Percentiles rank a stretch among this genome's conserved stretches.
These are phyloP conservation scores for Chrysochromulina parva DNA, from an alignment of 78 protist genomes.

Conservation along the genomic window DNA sequence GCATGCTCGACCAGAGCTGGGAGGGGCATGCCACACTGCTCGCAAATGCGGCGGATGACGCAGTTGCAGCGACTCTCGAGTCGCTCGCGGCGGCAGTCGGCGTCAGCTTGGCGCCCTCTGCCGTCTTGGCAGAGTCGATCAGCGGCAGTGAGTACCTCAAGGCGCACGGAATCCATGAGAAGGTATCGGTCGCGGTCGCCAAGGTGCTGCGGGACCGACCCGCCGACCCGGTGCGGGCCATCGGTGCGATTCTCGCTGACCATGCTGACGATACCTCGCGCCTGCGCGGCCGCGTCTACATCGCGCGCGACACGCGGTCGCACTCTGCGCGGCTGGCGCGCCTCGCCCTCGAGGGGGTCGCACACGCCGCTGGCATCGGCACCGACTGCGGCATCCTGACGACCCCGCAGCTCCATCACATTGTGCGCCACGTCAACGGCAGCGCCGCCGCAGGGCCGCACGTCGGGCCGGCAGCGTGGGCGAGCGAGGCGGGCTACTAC, in stretches of 20 bases:
- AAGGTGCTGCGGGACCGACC: no score
- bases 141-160: no score
- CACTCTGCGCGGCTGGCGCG: constrained; percentile 4
- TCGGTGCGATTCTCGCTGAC: no score
- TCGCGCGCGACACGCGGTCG: constrained; percentile 28
- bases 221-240: no score
- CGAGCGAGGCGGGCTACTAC: background rate
- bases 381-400: constrained; percentile 54
- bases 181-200: no score
- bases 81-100: background rate
- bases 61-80: background rate
- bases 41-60: background rate
- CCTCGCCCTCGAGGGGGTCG: background rate
- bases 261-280: no score
- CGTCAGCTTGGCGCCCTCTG: background rate
- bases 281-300: background rate
- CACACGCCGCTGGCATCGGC: background rate
- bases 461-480: background rate
- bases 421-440: constrained; percentile 29
- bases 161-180: no score
- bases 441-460: background rate
- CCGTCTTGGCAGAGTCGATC: no score
- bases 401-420: constrained; percentile 74
- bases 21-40: background rate
- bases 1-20: background rate